phyloP scores from a whole-genome alignment of 805 yeast species.

The Candida golubevii region DNA sequence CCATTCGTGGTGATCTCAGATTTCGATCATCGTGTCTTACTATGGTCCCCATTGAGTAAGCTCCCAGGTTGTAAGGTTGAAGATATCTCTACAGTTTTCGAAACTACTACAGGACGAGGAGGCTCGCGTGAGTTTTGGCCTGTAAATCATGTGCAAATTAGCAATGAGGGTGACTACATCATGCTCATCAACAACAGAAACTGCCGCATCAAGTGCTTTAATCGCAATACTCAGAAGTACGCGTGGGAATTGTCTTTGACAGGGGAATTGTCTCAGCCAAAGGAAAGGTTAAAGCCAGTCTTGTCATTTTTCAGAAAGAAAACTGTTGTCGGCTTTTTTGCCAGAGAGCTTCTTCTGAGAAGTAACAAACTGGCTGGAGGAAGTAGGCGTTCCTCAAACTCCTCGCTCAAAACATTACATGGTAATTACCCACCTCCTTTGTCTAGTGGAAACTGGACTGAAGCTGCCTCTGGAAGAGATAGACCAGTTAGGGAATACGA shows the following conservation, averaged over 20 bases:
- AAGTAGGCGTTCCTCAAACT: constrained; percentile 26
- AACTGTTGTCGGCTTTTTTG: constrained; percentile 45
- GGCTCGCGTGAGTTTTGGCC: constrained; percentile 51
- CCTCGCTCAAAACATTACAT: constrained; percentile 22
- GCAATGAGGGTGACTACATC: constrained; percentile 56
- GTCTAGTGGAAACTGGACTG: background rate
- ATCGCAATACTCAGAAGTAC: constrained; percentile 50
- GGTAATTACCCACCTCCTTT: constrained; percentile 34
- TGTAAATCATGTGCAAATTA: constrained; percentile 50
- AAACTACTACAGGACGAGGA: constrained; percentile 20
- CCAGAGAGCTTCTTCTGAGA: constrained; percentile 26
- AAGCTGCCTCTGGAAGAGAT: background rate
- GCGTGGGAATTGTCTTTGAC: constrained; percentile 50
- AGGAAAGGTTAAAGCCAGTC: constrained; percentile 35
- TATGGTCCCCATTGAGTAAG: constrained; percentile 64
- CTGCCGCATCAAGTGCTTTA: constrained; percentile 57
- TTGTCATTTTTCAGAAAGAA: constrained; percentile 59
- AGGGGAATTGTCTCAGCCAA: constrained; percentile 24
- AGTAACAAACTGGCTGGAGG: constrained; percentile 27
- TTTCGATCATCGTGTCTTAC: constrained; percentile 62
- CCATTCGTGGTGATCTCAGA: constrained; percentile 70
- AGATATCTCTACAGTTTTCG: constrained; percentile 39
- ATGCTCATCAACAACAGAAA: constrained; percentile 48
- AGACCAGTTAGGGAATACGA: constrained; percentile 9
- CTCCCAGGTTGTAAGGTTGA: constrained; percentile 17